These are phyloP conservation scores for Boletellus emodensis DNA, from an alignment of 768 basidiomycete species.

Conservation along the genomic window DNA sequence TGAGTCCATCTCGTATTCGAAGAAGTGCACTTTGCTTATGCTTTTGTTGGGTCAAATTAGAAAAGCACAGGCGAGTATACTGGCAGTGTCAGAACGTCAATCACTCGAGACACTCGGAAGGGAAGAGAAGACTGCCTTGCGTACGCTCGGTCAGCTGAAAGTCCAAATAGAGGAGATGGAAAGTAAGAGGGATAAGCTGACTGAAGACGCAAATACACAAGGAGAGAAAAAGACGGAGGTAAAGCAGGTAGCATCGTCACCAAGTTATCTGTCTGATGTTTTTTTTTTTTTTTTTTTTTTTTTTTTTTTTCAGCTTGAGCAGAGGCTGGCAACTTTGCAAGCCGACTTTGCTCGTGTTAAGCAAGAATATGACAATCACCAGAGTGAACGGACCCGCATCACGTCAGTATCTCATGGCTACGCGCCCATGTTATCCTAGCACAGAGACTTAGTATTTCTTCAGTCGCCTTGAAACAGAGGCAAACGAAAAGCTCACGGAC, in stretches of 20 bases:
- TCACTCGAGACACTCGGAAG: constrained; percentile 73
- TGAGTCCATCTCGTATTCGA: constrained; percentile 4
- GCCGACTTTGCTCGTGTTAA: constrained; percentile 60
- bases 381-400: constrained; percentile 78
- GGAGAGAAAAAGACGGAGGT: constrained; percentile 59
- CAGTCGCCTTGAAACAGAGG: constrained; percentile 87
- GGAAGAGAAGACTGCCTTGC: constrained; percentile 72
- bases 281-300: background rate
- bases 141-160: constrained; percentile 59
- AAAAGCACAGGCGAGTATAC: constrained; percentile 72
- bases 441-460: background rate
- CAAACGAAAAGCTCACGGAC: constrained; percentile 85
- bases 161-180: constrained; percentile 67
- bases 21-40: constrained; percentile 1
- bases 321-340: constrained; percentile 52
- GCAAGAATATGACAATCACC: constrained; percentile 80
- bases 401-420: constrained; percentile 39
- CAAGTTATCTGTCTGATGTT: background rate
- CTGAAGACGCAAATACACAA: constrained; percentile 49
- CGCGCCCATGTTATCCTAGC: background rate
- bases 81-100: constrained; percentile 86
- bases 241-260: background rate
- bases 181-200: constrained; percentile 52
- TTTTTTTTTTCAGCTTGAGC: constrained; percentile 44
- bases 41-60: constrained; percentile 35